Evolutionary conservation across 148 eudicot species (phyloP).

Genomic region (Camellia japonica): DNA sequence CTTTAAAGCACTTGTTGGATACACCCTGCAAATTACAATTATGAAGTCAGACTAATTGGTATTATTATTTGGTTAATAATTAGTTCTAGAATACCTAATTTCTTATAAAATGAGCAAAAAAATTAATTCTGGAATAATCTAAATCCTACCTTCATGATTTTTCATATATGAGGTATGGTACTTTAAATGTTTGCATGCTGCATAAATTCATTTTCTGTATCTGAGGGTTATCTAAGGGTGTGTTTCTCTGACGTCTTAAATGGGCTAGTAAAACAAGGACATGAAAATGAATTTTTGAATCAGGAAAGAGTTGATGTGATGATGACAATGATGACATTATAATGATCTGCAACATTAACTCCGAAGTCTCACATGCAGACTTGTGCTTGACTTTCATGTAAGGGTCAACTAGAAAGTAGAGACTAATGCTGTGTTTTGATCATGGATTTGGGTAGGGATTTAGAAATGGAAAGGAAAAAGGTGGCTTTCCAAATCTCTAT

Average conservation of each 20-base stretch:
- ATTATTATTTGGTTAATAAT: background rate
- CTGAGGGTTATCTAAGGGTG: background rate
- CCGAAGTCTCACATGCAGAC: background rate
- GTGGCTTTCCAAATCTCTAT: no score
- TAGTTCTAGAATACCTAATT: background rate
- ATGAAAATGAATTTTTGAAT: background rate
- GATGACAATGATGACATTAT: background rate
- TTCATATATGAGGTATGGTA: no score
- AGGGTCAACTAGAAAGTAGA: background rate
- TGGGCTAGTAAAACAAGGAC: no score
- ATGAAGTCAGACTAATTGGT: no score
- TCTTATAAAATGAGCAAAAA: background rate
- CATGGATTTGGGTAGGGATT: no score
- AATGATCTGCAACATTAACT: background rate
- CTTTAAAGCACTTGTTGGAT: constrained; percentile 14
- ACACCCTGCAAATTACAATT: background rate
- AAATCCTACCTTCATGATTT: background rate
- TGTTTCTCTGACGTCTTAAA: background rate
- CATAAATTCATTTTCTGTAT: background rate
- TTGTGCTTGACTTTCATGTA: background rate
- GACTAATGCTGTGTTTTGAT: no score
- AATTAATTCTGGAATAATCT: background rate
- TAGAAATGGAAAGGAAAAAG: no score
- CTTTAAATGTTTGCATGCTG: background rate
- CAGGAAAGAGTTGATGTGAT: background rate